phyloP scores from a whole-genome alignment of 441 rosid genomes.

The Aquilaria agallochum region DNA sequence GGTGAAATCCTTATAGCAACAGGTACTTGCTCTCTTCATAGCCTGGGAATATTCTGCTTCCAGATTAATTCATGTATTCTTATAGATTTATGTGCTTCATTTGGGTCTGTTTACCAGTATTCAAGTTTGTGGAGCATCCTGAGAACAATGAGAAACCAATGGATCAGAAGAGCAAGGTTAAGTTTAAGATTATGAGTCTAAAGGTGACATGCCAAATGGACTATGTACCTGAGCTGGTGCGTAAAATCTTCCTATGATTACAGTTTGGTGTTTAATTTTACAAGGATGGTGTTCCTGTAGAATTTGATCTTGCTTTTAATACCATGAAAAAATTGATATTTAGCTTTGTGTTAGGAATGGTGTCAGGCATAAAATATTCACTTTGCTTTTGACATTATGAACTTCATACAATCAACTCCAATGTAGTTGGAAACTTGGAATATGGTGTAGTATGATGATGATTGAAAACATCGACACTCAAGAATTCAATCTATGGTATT shows the following conservation, averaged over 20 bases:
- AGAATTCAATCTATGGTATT: no score
- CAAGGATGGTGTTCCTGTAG: no score
- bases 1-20: conserved; percentile 65
- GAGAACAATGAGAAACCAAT: conserved; percentile 77
- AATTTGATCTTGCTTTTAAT: no score
- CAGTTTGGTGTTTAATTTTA: no score
- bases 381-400: no score
- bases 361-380: no score
- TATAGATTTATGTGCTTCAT: conserved; percentile 9
- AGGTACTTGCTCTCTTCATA: conserved; percentile 27
- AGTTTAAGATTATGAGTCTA: conserved; percentile 73
- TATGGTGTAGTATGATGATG: no score
- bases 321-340: no score
- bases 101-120: conserved; percentile 35
- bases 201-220: conserved; percentile 64
- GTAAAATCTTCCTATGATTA: conserved; percentile 12
- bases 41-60: neutral
- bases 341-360: no score
- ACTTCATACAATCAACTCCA: no score
- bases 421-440: no score
- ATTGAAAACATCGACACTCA: no score
- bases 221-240: conserved; percentile 69
- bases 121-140: conserved; percentile 69
- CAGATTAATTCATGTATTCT: conserved; percentile 5
- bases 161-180: conserved; percentile 63